A percentile compares a stretch with the other conserved stretches of the same genome.
These are phyloP conservation scores for Citrus glauca DNA, from an alignment of 345 rosid species.

Conservation along the genomic window DNA sequence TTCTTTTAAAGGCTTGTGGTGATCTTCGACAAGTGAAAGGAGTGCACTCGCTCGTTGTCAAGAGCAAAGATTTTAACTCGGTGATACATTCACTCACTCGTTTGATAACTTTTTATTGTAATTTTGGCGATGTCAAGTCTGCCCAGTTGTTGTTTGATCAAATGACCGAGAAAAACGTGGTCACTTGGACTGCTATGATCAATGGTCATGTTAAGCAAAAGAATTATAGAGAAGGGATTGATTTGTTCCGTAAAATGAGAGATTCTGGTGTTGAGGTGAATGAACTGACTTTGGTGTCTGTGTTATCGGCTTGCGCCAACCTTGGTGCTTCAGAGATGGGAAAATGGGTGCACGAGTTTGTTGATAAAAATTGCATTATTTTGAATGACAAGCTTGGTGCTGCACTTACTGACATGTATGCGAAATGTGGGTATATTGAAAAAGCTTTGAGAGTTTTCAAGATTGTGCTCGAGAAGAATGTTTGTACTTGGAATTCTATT, in stretches of 20 bases:
- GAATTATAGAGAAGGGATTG: constrained; percentile 12
- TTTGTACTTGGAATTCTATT: constrained; percentile 22
- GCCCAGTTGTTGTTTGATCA: constrained; percentile 25
- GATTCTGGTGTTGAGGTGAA: constrained; percentile 20
- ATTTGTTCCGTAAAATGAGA: constrained; percentile 21
- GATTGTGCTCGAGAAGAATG: constrained; percentile 5
- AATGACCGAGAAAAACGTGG: constrained; percentile 24
- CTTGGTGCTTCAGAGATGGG: constrained; percentile 21
- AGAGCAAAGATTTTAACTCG: constrained; percentile 3
- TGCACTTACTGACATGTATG: constrained; percentile 28
- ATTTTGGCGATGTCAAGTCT: constrained; percentile 14
- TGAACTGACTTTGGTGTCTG: constrained; percentile 20
- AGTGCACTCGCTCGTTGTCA: constrained; percentile 23
- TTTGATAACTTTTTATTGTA: constrained; percentile 16
- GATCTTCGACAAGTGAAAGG: constrained; percentile 20
- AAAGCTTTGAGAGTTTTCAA: constrained; percentile 21
- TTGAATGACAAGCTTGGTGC: constrained; percentile 24
- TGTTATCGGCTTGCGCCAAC: constrained; percentile 25
- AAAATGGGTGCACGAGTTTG: constrained; percentile 16
- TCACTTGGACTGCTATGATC: constrained; percentile 30
- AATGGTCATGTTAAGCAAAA: constrained; percentile 19
- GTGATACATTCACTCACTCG: constrained; percentile 20
- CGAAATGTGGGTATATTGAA: constrained; percentile 24
- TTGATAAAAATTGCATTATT: not conserved
- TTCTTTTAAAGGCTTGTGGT: constrained; percentile 25